A percentile compares a stretch with the other conserved stretches of the same genome.
Conservation (phyloP, 257 asterid genomes). For the Nicotiana noctiflora region DNA sequence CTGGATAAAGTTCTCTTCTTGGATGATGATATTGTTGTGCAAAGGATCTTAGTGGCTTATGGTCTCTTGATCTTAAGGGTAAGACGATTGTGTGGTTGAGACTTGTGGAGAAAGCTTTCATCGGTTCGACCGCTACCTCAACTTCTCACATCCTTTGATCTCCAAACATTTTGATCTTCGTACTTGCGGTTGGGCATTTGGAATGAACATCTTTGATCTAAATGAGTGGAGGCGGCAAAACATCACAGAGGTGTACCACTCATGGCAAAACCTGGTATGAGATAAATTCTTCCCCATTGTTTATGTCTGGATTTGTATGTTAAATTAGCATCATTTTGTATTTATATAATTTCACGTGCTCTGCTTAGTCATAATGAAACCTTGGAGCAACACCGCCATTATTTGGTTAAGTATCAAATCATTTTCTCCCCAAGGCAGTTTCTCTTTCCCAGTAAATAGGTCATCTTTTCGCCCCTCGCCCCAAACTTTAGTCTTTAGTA, state of each 20-base stretch:
- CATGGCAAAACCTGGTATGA: conserved; percentile 88
- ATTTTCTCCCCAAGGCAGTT: background rate
- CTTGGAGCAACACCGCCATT: background rate
- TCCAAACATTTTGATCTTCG: conserved; percentile 58
- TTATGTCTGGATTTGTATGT: background rate
- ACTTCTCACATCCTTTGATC: conserved; percentile 82
- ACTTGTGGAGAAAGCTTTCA: conserved; percentile 96
- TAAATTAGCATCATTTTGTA: background rate
- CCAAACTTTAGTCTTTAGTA: background rate
- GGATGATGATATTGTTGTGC: conserved; percentile 86
- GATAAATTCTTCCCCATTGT: background rate
- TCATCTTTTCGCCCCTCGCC: background rate
- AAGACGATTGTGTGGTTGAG: conserved; percentile 91
- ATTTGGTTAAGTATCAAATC: background rate
- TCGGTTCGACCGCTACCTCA: conserved; percentile 86
- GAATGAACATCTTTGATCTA: conserved; percentile 80
- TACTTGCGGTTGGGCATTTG: conserved; percentile 98
- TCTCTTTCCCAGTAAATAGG: background rate
- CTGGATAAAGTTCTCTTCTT: conserved; percentile 77
- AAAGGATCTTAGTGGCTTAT: conserved; percentile 68
- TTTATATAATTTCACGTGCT: background rate
- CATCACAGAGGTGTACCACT: conserved; percentile 78
- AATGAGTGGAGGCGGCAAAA: conserved; percentile 69
- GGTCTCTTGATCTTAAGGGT: conserved; percentile 73
- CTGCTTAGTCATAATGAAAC: background rate